Evolutionary conservation across 2,329 filamentous ascomycete genomes (phyloP), one percentile per base, ranked within the genome.

Genomic region (Pestalotiopsis sp.): DNA sequence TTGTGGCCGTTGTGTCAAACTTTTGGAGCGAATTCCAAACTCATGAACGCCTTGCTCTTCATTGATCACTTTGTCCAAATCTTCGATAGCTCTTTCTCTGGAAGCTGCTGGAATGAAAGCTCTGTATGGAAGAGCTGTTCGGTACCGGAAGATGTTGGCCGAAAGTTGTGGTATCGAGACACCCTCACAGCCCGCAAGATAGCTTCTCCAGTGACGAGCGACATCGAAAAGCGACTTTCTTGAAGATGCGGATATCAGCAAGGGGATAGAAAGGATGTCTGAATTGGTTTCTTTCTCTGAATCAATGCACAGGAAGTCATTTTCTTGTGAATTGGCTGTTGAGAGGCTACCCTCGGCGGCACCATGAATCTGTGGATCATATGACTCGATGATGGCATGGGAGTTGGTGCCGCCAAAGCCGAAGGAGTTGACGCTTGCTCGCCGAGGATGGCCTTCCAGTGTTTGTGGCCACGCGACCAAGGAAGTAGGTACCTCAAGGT

Each of bases 331-430:
- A n/a, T 14, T 14, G 41, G 13, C 41, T 14, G 12, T 25, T 36
- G 31, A 14, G 13, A 17, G 38, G 25, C 17, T 36, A 11, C 5
- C 17, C n/a, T 20, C 36, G 17, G 36, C 59, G 14, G 59, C 25
- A 59, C 75, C 67, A 65, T 82, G 81, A 4, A 82, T 69, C 0
- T 72, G 67, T 0, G 81, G 76, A 1, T 74, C 70, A 65, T 82
- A 84, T 17, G 76, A 71, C 72, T 85, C 82, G 27, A 85, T 67
- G 63, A 85, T 84, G 56, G 77, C 81, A 70, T 84, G 82, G 0
- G 81, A 77, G 67, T 84, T 84, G 12, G 81, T 79, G 23, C 83
- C 83, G 6, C 83, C 83, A 68, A 84, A 84, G 0, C 83, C 83
- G 39, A 84, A 84, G 0, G 80, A 83, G 73, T 84, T 84, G 25